Base-by-base conservation (phyloP, 2,329 filamentous ascomycete species). In the Phyllachora maydis region DNA sequence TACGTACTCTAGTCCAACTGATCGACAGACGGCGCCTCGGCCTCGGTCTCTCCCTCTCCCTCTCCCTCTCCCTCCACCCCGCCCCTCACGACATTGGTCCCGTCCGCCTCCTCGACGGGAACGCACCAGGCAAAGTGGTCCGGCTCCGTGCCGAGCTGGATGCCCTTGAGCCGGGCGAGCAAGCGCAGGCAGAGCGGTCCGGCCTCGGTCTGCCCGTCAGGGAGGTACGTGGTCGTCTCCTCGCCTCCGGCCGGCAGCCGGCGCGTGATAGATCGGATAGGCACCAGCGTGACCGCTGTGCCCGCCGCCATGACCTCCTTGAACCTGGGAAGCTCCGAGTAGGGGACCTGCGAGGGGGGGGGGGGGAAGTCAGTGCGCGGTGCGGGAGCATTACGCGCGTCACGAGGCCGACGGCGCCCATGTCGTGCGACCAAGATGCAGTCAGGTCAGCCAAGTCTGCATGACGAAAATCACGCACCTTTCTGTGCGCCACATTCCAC, bases 271-370 rank as follows among this genome's bases (percentile, higher is more conserved):
- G 77, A 88, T 30, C 75, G 75, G 47, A 93, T 88, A 2, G 85
- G 85, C 3, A 95, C 83, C 25, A 98, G 58, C 1, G 79, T 78
- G 0, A 83, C 85, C 0, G 85, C 85, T 0, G 85, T 95, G 2
- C 85, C 85, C 3, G 82, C 83, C 4, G 85, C 88, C 49, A 93
- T 70, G 24, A 98, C 71, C 49, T 95, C 85, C 21, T 54, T 54
- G 42, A 82, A 81, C 10, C 51, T 43, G 5, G 43, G 35, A 19
- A 77, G 49, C 37, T 77, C 71, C 6, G 60, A 53, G 41, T 74
- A 74, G 16, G 52, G 43, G 26, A 66, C 53, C 21, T 38, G 23
- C 25, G 17, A n/a, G n/a, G n/a, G n/a, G n/a, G n/a, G n/a, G n/a
- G n/a, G n/a, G n/a, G n/a, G n/a, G n/a, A n/a, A n/a, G n/a, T n/a